These are phyloP conservation scores for Brassica balearica DNA, from an alignment of 441 rosid species.

Conservation along the genomic window DNA sequence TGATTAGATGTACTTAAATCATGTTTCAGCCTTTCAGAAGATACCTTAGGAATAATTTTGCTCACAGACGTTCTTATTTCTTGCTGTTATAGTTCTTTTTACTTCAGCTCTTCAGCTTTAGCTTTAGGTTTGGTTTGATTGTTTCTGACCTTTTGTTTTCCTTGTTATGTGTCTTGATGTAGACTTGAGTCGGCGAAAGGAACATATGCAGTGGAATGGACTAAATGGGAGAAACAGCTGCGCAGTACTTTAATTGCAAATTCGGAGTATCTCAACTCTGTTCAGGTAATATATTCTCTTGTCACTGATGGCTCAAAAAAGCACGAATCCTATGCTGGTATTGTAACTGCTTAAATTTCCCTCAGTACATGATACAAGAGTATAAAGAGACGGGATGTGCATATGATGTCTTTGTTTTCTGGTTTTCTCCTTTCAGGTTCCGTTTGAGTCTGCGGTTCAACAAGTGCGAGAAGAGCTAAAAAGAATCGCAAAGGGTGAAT, in stretches of 20 bases:
- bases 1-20: constrained; percentile 20
- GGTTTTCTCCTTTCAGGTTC: constrained; percentile 58
- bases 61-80: not conserved
- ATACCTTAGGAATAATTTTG: constrained; percentile 19
- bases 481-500: constrained; percentile 71
- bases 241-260: constrained; percentile 55
- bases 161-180: constrained; percentile 19
- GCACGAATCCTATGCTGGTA: not conserved
- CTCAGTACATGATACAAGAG: constrained; percentile 10
- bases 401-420: constrained; percentile 26
- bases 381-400: constrained; percentile 9
- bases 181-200: constrained; percentile 90
- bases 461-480: constrained; percentile 78
- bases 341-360: constrained; percentile 10
- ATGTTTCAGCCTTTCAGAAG: not conserved
- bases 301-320: constrained; percentile 11
- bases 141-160: constrained; percentile 33
- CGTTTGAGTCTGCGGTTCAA: constrained; percentile 74
- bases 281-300: constrained; percentile 61
- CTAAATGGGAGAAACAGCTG: constrained; percentile 81
- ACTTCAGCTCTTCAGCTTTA: constrained; percentile 1
- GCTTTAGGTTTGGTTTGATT: constrained; percentile 12
- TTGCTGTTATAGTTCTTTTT: not conserved
- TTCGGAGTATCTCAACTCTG: constrained; percentile 68
- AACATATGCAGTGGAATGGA: constrained; percentile 77